These are phyloP conservation scores for Aspergillus cavernicola DNA, from an alignment of 495 filamentous ascomycete genomes.

Conservation along the genomic window DNA sequence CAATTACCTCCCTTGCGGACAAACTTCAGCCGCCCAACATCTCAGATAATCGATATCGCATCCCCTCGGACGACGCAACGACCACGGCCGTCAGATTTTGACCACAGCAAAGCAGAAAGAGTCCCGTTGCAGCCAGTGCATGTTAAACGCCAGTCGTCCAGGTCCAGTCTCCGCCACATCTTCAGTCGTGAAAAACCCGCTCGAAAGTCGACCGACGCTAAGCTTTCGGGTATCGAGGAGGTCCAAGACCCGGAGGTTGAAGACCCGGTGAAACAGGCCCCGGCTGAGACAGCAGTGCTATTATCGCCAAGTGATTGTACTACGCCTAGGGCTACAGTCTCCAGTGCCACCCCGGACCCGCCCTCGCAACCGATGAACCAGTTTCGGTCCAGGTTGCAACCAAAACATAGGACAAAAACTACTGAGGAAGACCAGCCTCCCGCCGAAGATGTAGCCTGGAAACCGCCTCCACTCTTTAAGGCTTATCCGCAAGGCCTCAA, in stretches of 20 bases:
- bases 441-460: constrained; percentile 51
- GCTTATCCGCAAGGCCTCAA: constrained; percentile 82
- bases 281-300: constrained; percentile 15
- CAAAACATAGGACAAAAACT: constrained; percentile 21
- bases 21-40: constrained; percentile 36
- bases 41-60: constrained; percentile 13
- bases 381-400: constrained; percentile 20
- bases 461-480: constrained; percentile 80
- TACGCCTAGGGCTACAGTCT: constrained; percentile 28
- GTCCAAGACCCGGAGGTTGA: constrained; percentile 24
- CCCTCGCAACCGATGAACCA: constrained; percentile 25
- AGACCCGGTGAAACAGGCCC: constrained; percentile 4
- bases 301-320: constrained; percentile 25
- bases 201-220: constrained; percentile 26
- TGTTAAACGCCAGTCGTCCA: constrained; percentile 39
- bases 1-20: constrained; percentile 37
- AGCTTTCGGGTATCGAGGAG: constrained; percentile 37
- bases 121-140: constrained; percentile 31
- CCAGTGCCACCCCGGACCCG: constrained; percentile 23
- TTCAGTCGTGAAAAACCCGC: constrained; percentile 37
- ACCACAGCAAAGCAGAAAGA: constrained; percentile 27
- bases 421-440: constrained; percentile 18
- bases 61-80: constrained; percentile 31
- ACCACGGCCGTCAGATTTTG: constrained; percentile 37
- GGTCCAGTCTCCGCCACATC: constrained; percentile 36